phyloP scores from a whole-genome alignment of 805 yeast species.

The Yamadazyma olivae region DNA sequence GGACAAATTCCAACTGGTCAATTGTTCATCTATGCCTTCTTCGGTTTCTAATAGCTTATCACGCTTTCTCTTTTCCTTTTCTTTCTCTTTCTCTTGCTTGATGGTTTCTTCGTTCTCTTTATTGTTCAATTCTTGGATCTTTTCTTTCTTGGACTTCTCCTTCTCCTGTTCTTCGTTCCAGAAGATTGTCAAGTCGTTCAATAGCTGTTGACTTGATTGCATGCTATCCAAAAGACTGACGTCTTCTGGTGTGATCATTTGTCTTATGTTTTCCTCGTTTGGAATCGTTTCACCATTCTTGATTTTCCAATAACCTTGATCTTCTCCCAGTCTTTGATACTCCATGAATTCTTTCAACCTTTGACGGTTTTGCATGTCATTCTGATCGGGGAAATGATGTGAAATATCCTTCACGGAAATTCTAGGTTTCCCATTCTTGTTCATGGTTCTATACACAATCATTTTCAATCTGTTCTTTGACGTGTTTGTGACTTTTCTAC shows the following conservation, averaged over 20 bases:
- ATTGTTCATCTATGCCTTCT: slow-evolving; percentile 72
- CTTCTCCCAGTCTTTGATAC: slow-evolving; percentile 84
- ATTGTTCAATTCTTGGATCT: slow-evolving; percentile 21
- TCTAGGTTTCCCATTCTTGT: slow-evolving; percentile 68
- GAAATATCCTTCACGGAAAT: slow-evolving; percentile 85
- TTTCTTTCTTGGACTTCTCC: slow-evolving; percentile 18
- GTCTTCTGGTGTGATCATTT: slow-evolving; percentile 93
- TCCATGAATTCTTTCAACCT: slow-evolving; percentile 97
- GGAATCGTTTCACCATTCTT: slow-evolving; percentile 62
- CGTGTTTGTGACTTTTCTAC: slow-evolving; percentile 91
- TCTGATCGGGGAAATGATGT: slow-evolving; percentile 92
- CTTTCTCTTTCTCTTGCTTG: slow-evolving; percentile 22
- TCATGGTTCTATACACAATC: slow-evolving; percentile 87
- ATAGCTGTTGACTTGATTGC: slow-evolving; percentile 87
- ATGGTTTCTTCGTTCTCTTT: slow-evolving; percentile 36
- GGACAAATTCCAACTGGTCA: slow-evolving; percentile 93
- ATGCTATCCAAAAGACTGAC: slow-evolving; percentile 81
- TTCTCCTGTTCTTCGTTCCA: slow-evolving; percentile 25
- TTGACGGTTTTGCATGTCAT: slow-evolving; percentile 96
- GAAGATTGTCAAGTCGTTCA: slow-evolving; percentile 71
- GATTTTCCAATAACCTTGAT: slow-evolving; percentile 93
- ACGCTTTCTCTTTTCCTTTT: slow-evolving; percentile 29
- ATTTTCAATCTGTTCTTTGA: slow-evolving; percentile 87
- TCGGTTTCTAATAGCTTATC: slow-evolving; percentile 35
- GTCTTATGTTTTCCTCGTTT: slow-evolving; percentile 67